These are phyloP conservation scores for maize (Zea mays) DNA, from an alignment of 176 grass and related monocot species.

Conservation along the genomic window DNA sequence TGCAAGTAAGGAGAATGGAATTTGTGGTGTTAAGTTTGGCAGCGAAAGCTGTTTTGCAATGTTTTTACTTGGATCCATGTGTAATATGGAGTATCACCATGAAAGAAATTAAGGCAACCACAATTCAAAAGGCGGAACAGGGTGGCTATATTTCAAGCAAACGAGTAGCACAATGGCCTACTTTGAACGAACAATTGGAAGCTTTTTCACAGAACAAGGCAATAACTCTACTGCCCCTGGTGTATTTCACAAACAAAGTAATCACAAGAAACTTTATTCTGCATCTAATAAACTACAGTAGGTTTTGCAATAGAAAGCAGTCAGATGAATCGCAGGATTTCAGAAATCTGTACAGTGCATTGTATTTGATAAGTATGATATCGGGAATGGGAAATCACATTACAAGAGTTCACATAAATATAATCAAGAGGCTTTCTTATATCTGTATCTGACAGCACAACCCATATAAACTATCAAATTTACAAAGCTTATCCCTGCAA, in stretches of 20 bases:
- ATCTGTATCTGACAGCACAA: slow-evolving; percentile 67
- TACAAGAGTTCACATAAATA: slow-evolving; percentile 11
- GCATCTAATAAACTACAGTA: neutral
- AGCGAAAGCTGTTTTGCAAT: neutral
- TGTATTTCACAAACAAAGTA: neutral
- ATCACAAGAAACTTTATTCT: neutral
- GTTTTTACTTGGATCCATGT: neutral
- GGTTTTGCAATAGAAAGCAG: neutral
- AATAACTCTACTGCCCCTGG: neutral
- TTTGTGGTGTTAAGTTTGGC: neutral
- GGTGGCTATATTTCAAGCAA: neutral
- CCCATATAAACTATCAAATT: slow-evolving; percentile 68
- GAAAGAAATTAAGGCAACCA: neutral
- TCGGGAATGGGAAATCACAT: neutral
- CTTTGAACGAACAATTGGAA: neutral
- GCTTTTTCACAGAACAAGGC: neutral
- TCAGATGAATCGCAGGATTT: neutral
- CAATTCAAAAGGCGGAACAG: neutral
- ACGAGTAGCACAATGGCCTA: neutral
- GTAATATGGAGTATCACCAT: neutral
- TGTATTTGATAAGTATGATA: slow-evolving; percentile 4
- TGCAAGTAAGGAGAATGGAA: neutral
- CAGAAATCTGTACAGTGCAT: slow-evolving; percentile 5
- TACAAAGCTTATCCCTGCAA: slow-evolving; percentile 60
- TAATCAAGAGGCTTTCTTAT: slow-evolving; percentile 61